A percentile compares a stretch with the other conserved stretches of the same genome.
phyloP scores from a whole-genome alignment of 1,139 yeast species.

The Hanseniaspora gamundiae region DNA sequence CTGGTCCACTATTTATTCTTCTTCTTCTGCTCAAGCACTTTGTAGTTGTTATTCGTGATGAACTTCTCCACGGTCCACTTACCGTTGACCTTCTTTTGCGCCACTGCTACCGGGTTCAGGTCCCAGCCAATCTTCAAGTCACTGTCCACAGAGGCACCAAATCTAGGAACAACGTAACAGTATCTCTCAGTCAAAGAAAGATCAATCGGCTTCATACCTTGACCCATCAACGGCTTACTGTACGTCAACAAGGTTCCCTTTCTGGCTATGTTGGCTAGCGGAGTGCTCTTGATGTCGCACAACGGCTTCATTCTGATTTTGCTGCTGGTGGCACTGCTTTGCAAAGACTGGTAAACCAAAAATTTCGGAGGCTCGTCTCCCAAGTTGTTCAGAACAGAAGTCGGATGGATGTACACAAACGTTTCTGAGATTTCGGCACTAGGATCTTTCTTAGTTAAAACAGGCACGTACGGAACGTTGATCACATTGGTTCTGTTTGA shows the following conservation, averaged over 20 bases:
- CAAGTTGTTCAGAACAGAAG: slow-evolving; percentile 43
- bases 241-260: slow-evolving; percentile 62
- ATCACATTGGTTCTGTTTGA: slow-evolving; percentile 48
- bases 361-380: slow-evolving; percentile 68
- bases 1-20: background rate
- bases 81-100: slow-evolving; percentile 49
- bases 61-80: slow-evolving; percentile 37
- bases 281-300: slow-evolving; percentile 64
- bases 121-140: slow-evolving; percentile 86
- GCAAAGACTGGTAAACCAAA: slow-evolving; percentile 56
- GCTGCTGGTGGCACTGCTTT: slow-evolving; percentile 29
- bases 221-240: slow-evolving; percentile 76
- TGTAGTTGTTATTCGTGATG: slow-evolving; percentile 19
- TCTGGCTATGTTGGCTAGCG: slow-evolving; percentile 67
- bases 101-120: slow-evolving; percentile 69
- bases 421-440: slow-evolving; percentile 34
- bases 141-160: slow-evolving; percentile 73
- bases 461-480: slow-evolving; percentile 62
- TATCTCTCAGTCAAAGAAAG: slow-evolving; percentile 56
- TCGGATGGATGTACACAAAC: slow-evolving; percentile 64
- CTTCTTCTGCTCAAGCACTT: slow-evolving; percentile 7
- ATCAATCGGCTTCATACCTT: slow-evolving; percentile 74
- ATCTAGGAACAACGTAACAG: slow-evolving; percentile 83
- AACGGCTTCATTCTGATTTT: slow-evolving; percentile 64
- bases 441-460: slow-evolving; percentile 39